Evolutionary conservation across 2,329 filamentous ascomycete genomes (phyloP), one percentile per base, ranked within the genome.

Genomic region (Trichophyton verrucosum): DNA sequence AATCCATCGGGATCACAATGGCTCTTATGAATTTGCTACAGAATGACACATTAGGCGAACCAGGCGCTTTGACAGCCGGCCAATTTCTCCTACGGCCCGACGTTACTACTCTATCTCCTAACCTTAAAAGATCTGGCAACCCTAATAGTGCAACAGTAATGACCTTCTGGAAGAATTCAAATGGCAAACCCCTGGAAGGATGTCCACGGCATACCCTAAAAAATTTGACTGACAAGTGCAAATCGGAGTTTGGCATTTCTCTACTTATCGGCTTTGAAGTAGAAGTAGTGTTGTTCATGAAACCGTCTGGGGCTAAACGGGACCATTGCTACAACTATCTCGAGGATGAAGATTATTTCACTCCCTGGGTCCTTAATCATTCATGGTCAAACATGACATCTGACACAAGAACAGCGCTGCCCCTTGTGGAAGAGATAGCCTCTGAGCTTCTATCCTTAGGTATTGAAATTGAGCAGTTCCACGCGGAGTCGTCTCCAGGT

Each of bases 251-350:
- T 42, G 77, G 78, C 1, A 76, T 89, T 1, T 72, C 78, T 2
- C 83, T 91, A 56, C 76, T 86, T 0, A 73, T 90, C 15, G 90
- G 89, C 0, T 95, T 94, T 65, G 90, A 95, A 71, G 83, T 95
- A 46, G 89, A 95, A 72, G 82, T 94, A 8, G 79, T 88, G 1
- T 85, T 88, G 1, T 85, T 95, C 64, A 76, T 92, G 65, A 78
- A 79, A 46, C 78, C 79, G 20, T 67, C 72, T 38, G 66, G 68
- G 6, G 66, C 72, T 27, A 15, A 36, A 13, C 36, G 44, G 11
- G 44, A 59, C 17, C 40, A 42, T 49, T 3, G n/a, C 7, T 47
- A 49, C 20, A 49, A 49, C 3, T 47, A 59, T 13, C 65, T 64
- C 3, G 63, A 65, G 0, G 51, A 11, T 3, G 65, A 69, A 8